Conservation (phyloP, 148 eudicot species). For the Diospyros kaki region DNA sequence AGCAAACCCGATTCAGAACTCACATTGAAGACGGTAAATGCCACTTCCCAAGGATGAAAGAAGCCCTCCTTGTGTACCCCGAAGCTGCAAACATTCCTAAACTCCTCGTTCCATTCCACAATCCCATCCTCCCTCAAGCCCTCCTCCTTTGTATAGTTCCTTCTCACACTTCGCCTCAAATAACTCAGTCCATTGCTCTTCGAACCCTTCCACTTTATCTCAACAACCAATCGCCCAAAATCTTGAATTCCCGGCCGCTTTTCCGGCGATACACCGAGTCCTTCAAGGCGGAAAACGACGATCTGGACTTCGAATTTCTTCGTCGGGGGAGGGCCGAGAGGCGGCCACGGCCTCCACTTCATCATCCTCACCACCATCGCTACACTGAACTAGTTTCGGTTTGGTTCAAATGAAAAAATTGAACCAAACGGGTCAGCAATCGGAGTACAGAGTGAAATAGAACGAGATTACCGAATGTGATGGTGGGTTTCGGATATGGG, state of each 20-base stretch:
- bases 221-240: conserved; percentile 38
- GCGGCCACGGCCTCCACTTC: conserved; percentile 71
- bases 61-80: conserved; percentile 38
- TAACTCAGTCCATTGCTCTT: conserved; percentile 50
- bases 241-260: conserved; percentile 12
- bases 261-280: conserved; percentile 18
- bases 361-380: conserved; percentile 65
- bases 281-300: conserved; percentile 33
- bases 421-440: too few relatives aligned
- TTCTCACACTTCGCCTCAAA: conserved; percentile 41
- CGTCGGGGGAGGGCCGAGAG: conserved; percentile 14
- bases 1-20: conserved; percentile 27
- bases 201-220: conserved; percentile 70
- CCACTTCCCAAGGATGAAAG: conserved; percentile 60
- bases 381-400: background rate
- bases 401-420: background rate
- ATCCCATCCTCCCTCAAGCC: conserved; percentile 37
- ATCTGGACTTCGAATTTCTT: conserved; percentile 52
- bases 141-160: conserved; percentile 42
- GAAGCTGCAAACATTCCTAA: conserved; percentile 41
- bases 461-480: background rate
- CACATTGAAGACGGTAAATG: conserved; percentile 49
- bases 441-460: too few relatives aligned
- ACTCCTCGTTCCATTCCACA: conserved; percentile 62
- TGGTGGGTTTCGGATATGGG: background rate